These are phyloP conservation scores for Diaporthe nobilis DNA, from an alignment of 2,329 filamentous ascomycete genomes.

Conservation along the genomic window DNA sequence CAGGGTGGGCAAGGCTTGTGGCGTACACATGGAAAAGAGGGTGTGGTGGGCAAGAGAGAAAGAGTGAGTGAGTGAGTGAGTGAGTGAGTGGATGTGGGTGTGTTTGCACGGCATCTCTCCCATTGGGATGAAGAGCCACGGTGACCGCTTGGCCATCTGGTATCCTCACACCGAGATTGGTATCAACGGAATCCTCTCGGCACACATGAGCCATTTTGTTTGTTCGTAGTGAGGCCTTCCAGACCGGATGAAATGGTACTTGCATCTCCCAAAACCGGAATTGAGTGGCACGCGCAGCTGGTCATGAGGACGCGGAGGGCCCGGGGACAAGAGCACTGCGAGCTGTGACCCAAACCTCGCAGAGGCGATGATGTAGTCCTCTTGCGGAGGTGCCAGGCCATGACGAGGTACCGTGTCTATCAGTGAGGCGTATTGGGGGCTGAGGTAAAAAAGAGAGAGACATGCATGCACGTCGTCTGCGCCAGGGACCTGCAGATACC, in stretches of 20 bases:
- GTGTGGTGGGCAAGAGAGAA: not conserved
- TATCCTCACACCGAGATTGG: constrained; percentile 29
- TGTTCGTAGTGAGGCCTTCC: constrained; percentile 26
- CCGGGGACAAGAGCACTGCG: not conserved
- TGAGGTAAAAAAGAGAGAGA: constrained; percentile 19
- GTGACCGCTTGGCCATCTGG: constrained; percentile 36
- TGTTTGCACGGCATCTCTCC: constrained; percentile 36
- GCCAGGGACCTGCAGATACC: constrained; percentile 26
- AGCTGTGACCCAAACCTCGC: not conserved
- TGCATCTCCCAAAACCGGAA: not conserved
- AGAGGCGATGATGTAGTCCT: constrained; percentile 13
- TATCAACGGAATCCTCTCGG: constrained; percentile 12
- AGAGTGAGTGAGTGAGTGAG: not conserved
- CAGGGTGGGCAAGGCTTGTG: constrained; percentile 19
- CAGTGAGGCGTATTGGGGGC: constrained; percentile 21
- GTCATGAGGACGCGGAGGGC: constrained; percentile 9
- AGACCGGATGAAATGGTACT: constrained; percentile 7
- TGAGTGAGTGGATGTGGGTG: not conserved
- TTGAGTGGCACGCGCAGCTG: not conserved
- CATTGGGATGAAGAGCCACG: constrained; percentile 26
- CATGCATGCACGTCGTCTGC: constrained; percentile 34
- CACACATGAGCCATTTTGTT: constrained; percentile 35
- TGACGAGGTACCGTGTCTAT: constrained; percentile 15
- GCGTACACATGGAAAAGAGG: not conserved
- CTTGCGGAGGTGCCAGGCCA: not conserved